Percentiles rank a stretch among this genome's conserved stretches.
phyloP scores from a whole-genome alignment of 2,329 filamentous ascomycete species.

The Cyphellophora europaea region DNA sequence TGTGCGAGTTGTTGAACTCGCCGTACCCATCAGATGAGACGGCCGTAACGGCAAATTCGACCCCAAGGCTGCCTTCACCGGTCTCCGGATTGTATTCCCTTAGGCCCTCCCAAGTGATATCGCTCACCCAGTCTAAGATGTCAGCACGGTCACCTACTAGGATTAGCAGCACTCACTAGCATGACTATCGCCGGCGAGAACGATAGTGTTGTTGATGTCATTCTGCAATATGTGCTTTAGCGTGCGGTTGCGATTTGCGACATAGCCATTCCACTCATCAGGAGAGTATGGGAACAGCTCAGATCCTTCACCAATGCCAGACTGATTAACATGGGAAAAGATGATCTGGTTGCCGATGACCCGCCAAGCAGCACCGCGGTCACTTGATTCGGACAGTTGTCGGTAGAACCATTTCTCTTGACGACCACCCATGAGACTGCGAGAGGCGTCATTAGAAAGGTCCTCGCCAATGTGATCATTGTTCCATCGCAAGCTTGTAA shows the following conservation, averaged over 20 bases:
- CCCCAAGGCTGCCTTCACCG: too few relatives aligned
- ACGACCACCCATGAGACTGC: conserved; percentile 58
- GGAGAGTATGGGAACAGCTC: conserved; percentile 35
- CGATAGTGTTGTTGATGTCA: too few relatives aligned
- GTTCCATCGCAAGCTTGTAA: conserved; percentile 51
- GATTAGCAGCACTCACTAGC: too few relatives aligned
- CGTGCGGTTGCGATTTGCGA: conserved; percentile 61
- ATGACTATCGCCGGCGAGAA: too few relatives aligned
- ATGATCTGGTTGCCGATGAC: conserved; percentile 61
- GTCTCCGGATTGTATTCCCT: too few relatives aligned
- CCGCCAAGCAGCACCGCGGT: conserved; percentile 59
- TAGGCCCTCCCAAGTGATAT: too few relatives aligned
- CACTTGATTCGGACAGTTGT: conserved; percentile 43
- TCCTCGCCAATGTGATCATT: conserved; percentile 47
- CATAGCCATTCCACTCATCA: conserved; percentile 56
- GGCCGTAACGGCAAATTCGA: too few relatives aligned
- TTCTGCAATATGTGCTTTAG: conserved; percentile 54
- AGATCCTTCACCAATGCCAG: conserved; percentile 15
- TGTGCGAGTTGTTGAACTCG: too few relatives aligned
- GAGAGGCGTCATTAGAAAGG: conserved; percentile 57
- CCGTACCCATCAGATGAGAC: too few relatives aligned
- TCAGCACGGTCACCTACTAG: too few relatives aligned
- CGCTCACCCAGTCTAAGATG: too few relatives aligned
- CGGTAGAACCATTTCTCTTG: conserved; percentile 68
- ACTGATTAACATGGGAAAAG: conserved; percentile 46